Base-by-base conservation (phyloP, 73 alveolate genomes). In the Paramecium sexaurelia region DNA sequence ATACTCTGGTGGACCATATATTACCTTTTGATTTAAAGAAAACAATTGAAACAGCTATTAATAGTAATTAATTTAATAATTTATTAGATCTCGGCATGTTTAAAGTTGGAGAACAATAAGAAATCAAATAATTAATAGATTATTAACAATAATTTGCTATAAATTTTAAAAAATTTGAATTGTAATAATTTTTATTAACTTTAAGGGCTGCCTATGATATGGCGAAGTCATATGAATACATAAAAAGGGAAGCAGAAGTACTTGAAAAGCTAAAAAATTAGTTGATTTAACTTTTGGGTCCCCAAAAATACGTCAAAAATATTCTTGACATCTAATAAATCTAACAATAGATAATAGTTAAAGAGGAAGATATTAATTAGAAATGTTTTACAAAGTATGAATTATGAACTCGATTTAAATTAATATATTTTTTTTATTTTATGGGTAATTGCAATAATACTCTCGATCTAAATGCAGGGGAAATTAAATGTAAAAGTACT, bases 361-460 rank as follows among this genome's bases (percentile, higher is more conserved):
- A 61, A 61, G 83, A 61, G n/a, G 83, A 61, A 13, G 83, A 61
- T 61, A 26, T 51, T 13, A 51, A 51, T 20, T 51, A 51, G n/a
- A 51, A 51, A 51, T 10, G 67, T 51, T 51, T 17, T 51, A n/a
- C 67, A 1, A 51, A 51, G 17, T 51, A 51, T 51, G 67, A 51
- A 51, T 51, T 51, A 51, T 51, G 67, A 51, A 51, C 66, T 73
- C 27, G 87, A 73, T 73, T 41, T 8, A 29, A 29, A 40, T 41
- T 22, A 41, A 19, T 41, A 13, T 71, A 32, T 29, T 13, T 24
- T 22, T 41, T 41, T 41, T 41, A 40, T 39, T 29, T 39, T 9
- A 78, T 45, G 75, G 68, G 68, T 15, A 41, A 39, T 78, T 71
- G 86, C 43, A 71, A 71, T 36, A 71, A 71, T 37, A 71, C 55